Evolutionary conservation across 2,329 filamentous ascomycete species (phyloP).

Genomic region (Alternaria gaisen): DNA sequence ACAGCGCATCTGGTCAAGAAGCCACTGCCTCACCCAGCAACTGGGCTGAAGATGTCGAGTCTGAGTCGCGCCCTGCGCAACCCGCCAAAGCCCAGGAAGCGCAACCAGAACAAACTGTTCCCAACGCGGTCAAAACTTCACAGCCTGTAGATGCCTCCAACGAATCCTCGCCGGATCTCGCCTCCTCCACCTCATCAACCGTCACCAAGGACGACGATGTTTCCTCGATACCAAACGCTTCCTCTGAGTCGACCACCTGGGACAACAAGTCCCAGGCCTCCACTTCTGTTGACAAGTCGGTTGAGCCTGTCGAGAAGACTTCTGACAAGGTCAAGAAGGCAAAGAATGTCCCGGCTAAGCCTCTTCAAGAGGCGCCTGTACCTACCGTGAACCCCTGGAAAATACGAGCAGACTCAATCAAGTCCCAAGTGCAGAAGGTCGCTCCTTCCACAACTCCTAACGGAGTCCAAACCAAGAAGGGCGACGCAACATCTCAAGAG

Average conservation of each 20-base stretch:
- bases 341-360: slow-evolving; percentile 58
- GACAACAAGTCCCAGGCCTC: slow-evolving; percentile 71
- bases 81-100: slow-evolving; percentile 33
- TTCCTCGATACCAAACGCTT: slow-evolving; percentile 69
- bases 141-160: slow-evolving; percentile 34
- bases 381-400: slow-evolving; percentile 90
- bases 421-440: slow-evolving; percentile 59
- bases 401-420: slow-evolving; percentile 74
- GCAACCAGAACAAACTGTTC: slow-evolving; percentile 24
- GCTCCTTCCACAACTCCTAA: slow-evolving; percentile 52
- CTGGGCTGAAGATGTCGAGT: slow-evolving; percentile 61
- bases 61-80: slow-evolving; percentile 39
- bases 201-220: slow-evolving; percentile 68
- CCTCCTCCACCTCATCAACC: slow-evolving; percentile 62
- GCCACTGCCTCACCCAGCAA: slow-evolving; percentile 49
- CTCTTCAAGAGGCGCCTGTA: slow-evolving; percentile 80
- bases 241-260: slow-evolving; percentile 72
- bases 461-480: slow-evolving; percentile 36
- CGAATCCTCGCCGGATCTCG: slow-evolving; percentile 63
- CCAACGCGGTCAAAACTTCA: slow-evolving; percentile 27
- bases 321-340: slow-evolving; percentile 63
- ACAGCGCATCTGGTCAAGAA: slow-evolving; percentile 32
- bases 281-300: slow-evolving; percentile 70
- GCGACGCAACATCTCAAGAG: slow-evolving; percentile 30
- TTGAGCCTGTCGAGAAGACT: slow-evolving; percentile 59